These are phyloP conservation scores for Adansonia grandidieri DNA, from an alignment of 441 rosid species.

Conservation along the genomic window DNA sequence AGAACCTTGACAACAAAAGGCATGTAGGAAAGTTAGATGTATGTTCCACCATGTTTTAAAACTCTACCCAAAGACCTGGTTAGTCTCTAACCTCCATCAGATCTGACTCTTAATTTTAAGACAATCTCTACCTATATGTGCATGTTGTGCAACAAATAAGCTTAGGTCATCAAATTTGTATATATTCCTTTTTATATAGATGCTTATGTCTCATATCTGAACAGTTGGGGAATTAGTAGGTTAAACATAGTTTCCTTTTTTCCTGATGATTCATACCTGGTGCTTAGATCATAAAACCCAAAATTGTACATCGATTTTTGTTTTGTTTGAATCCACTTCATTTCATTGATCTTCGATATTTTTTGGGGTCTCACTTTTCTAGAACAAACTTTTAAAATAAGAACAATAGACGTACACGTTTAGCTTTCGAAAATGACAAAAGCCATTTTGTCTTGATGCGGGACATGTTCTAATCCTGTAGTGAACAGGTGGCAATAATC, in stretches of 20 bases:
- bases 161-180: neutral
- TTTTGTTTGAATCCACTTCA: too few species aligned
- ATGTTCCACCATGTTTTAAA: neutral
- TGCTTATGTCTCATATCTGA: too few species aligned
- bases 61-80: neutral
- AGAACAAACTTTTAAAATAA: neutral
- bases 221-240: too few species aligned
- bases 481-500: neutral
- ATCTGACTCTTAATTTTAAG: neutral
- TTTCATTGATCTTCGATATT: neutral
- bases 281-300: neutral
- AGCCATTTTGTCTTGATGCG: neutral
- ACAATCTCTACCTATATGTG: neutral
- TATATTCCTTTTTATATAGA: too few species aligned
- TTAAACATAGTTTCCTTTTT: too few species aligned
- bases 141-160: neutral
- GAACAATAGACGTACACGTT: constrained; percentile 11
- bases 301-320: neutral
- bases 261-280: too few species aligned
- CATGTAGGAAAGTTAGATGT: neutral
- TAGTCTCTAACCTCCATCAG: constrained; percentile 11
- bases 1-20: neutral
- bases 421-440: neutral
- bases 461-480: neutral
- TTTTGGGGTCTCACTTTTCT: neutral